A percentile compares a stretch with the other conserved stretches of the same genome.
phyloP scores from a whole-genome alignment of 495 filamentous ascomycete genomes.

The Xylaria nigripes region DNA sequence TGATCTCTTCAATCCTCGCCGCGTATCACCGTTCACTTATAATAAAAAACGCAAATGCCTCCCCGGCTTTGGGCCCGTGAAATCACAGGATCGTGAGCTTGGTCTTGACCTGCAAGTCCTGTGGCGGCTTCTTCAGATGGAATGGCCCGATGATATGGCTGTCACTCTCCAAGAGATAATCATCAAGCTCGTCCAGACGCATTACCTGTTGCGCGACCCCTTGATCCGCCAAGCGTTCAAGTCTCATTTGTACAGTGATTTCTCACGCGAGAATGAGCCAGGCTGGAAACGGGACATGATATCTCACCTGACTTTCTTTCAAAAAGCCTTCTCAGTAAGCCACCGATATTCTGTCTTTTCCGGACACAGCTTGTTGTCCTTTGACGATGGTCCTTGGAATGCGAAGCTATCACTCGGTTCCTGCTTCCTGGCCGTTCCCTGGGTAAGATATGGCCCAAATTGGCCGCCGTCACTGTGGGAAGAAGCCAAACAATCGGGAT shows the following conservation, averaged over 20 bases:
- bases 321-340: slow-evolving; percentile 1
- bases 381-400: background rate
- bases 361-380: slow-evolving; percentile 10
- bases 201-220: slow-evolving; percentile 27
- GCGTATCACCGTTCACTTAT: slow-evolving; percentile 13
- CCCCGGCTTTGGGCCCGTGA: slow-evolving; percentile 6
- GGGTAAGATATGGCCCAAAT: background rate
- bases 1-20: slow-evolving; percentile 23
- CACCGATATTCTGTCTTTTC: slow-evolving; percentile 18
- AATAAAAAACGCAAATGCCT: background rate
- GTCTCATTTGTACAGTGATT: background rate
- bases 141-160: background rate
- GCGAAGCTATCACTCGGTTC: slow-evolving; percentile 12
- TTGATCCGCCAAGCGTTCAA: slow-evolving; percentile 20
- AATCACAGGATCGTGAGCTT: slow-evolving; percentile 15
- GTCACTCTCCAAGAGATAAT: slow-evolving; percentile 6
- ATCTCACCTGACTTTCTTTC: slow-evolving; percentile 10
- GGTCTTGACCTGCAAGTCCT: slow-evolving; percentile 23
- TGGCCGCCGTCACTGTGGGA: background rate
- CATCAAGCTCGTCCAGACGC: slow-evolving; percentile 21
- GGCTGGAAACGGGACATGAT: slow-evolving; percentile 18
- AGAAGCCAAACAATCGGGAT: background rate
- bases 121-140: slow-evolving; percentile 17
- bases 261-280: background rate
- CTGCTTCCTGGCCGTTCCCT: slow-evolving; percentile 4